Conservation (phyloP, 768 basidiomycete species). For the Termitomyces sp. region DNA sequence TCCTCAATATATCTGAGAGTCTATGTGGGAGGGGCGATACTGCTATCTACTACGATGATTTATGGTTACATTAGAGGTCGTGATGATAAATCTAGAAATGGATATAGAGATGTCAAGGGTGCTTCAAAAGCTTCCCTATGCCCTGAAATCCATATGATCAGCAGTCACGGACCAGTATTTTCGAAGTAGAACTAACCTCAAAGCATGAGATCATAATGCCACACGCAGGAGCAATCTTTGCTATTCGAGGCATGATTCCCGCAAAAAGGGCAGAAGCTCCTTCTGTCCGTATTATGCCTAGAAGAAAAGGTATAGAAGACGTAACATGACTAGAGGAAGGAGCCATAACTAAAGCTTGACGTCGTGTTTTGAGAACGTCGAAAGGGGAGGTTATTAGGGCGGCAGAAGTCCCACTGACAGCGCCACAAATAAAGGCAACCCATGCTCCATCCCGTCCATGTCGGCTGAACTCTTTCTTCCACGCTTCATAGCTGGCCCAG, state of each 20-base stretch:
- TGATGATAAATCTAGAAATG: constrained; percentile 10
- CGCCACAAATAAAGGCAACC: constrained; percentile 86
- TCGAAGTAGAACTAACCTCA: constrained; percentile 50
- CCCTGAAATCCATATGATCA: constrained; percentile 34
- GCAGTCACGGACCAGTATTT: not conserved
- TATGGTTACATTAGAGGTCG: constrained; percentile 12
- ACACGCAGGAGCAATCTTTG: constrained; percentile 96
- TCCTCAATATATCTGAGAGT: not conserved
- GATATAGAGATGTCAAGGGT: constrained; percentile 17
- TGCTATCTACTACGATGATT: constrained; percentile 10
- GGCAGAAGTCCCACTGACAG: constrained; percentile 79
- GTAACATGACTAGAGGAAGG: constrained; percentile 33
- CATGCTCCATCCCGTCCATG: constrained; percentile 50
- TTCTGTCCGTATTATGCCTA: constrained; percentile 72
- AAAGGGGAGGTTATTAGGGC: constrained; percentile 91
- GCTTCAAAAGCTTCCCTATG: constrained; percentile 47
- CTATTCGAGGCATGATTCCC: constrained; percentile 81
- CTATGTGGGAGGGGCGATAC: constrained; percentile 1
- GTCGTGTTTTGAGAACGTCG: constrained; percentile 92
- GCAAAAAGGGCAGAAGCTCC: constrained; percentile 76
- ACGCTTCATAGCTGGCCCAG: constrained; percentile 91
- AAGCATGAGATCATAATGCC: constrained; percentile 98
- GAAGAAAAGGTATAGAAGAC: constrained; percentile 57
- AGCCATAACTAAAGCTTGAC: constrained; percentile 79
- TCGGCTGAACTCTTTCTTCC: constrained; percentile 58